Conservation (phyloP, 495 filamentous ascomycete genomes). For the Evansstolkia leycettana region DNA sequence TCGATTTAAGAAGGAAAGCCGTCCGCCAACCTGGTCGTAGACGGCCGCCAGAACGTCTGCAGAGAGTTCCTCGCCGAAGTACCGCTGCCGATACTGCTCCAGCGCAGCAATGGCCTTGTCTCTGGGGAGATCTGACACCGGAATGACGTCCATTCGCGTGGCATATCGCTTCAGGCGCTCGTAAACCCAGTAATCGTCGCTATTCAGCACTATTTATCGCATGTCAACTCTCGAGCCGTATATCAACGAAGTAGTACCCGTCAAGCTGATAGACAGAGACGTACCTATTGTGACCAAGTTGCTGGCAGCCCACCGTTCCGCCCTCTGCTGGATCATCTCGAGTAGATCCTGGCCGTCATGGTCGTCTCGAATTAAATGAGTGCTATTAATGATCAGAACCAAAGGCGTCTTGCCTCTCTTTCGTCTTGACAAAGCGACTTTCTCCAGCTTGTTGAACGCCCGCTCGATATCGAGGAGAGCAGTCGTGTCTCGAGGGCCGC, state of each 20-base stretch:
- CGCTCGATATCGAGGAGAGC: slow-evolving; percentile 89
- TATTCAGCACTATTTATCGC: slow-evolving; percentile 58
- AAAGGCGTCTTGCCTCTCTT: slow-evolving; percentile 48
- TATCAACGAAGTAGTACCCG: not conserved
- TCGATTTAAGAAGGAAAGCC: slow-evolving; percentile 72
- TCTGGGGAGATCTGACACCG: slow-evolving; percentile 71
- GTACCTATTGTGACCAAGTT: slow-evolving; percentile 67
- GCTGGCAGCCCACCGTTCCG: slow-evolving; percentile 88
- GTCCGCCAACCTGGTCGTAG: slow-evolving; percentile 75
- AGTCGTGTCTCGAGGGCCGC: slow-evolving; percentile 81
- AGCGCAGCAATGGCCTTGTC: slow-evolving; percentile 62
- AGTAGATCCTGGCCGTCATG: slow-evolving; percentile 83
- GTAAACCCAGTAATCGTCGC: slow-evolving; percentile 97
- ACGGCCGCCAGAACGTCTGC: slow-evolving; percentile 53
- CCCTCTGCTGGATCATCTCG: slow-evolving; percentile 89
- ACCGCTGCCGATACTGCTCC: slow-evolving; percentile 58
- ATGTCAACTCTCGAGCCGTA: no score
- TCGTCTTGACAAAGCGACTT: slow-evolving; percentile 69
- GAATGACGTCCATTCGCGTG: slow-evolving; percentile 82
- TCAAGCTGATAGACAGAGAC: slow-evolving; percentile 1
- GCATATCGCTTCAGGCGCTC: slow-evolving; percentile 83
- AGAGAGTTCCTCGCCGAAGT: slow-evolving; percentile 45
- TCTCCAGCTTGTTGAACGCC: slow-evolving; percentile 94
- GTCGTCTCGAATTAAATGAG: slow-evolving; percentile 81
- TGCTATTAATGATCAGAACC: slow-evolving; percentile 80